Base-by-base conservation (phyloP, 495 filamentous ascomycete genomes). In the Penicillium herquei region DNA sequence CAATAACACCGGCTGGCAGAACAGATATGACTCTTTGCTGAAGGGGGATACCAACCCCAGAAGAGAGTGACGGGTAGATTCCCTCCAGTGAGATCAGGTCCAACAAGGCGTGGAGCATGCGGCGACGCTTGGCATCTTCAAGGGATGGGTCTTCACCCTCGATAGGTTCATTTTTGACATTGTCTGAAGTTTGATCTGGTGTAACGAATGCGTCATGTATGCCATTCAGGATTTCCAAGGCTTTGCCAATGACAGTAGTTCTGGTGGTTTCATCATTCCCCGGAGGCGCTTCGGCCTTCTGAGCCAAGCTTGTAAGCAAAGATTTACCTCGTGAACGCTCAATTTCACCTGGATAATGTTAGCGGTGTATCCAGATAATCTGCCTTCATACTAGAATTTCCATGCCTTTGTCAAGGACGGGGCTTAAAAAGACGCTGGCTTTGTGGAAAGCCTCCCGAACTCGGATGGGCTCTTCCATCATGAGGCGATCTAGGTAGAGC, bases 51-150 rank as follows among this genome's bases (percentile, higher is more conserved):
- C 79, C 80, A 21, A 82, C 78, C 17, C 81, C 79, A 12, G 67
- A 57, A 9, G 80, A 81, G 3, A 83, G 67, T 0, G 74, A 81
- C 12, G 81, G 81, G 51, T 84, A 83, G 33, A 84, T 76, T 9
- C 81, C 81, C 58, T 84, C 81, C 1, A 84, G 56, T 0, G 80
- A 78, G 30, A 83, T 71, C 40, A 84, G 58, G 51, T 84, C 81
- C 12, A 83, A 66, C 13, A 84, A 66, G 7, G 75, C 75, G 68
- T 76, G 72, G 2, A 82, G 55, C n/a, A 72, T 63, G 18, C 79
- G 74, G 26, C 77, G 76, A 16, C 71, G 69, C 59, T 68, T 77
- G 14, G 74, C 73, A 65, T 77, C 73, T 60, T 78, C 72, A 30
- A 73, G 55, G 35, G 57, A 61, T 1, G 60, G 31, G 65, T 75